Evolutionary conservation across 179 eudicot genomes (phyloP).

Genomic region (Camellia oleifera): DNA sequence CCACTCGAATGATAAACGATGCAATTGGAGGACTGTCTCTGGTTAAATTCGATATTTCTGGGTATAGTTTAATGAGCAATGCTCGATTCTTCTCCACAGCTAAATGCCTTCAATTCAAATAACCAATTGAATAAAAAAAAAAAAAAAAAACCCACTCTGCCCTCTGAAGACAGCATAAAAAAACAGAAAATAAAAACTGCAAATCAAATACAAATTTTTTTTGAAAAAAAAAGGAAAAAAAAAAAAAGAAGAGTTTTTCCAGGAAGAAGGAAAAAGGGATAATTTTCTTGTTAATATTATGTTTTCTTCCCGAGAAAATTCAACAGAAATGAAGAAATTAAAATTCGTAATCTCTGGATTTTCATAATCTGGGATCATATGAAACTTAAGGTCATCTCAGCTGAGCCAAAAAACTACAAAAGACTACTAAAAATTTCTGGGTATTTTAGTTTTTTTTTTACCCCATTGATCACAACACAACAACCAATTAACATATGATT

Average conservation of each 20-base stretch:
- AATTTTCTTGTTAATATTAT: background rate
- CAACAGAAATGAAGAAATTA: too few relatives aligned
- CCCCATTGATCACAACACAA: too few relatives aligned
- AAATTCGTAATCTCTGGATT: too few relatives aligned
- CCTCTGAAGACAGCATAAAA: background rate
- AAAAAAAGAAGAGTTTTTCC: background rate
- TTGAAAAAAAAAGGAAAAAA: background rate
- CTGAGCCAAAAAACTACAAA: too few relatives aligned
- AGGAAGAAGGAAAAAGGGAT: background rate
- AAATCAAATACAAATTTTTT: background rate
- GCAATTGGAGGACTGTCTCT: conserved; percentile 84
- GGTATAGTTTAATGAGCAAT: conserved; percentile 66
- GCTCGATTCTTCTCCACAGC: conserved; percentile 69
- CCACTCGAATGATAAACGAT: conserved; percentile 63
- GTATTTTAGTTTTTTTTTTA: too few relatives aligned
- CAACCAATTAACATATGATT: too few relatives aligned
- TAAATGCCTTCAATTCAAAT: conserved; percentile 57
- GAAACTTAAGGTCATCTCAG: too few relatives aligned
- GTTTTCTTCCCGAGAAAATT: background rate
- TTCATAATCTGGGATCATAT: too few relatives aligned
- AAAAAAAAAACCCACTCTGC: background rate
- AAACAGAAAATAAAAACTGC: background rate
- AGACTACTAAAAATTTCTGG: too few relatives aligned
- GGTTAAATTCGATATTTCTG: conserved; percentile 62
- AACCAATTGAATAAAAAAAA: background rate